These are phyloP conservation scores for Calendula officinalis DNA, from an alignment of 129 eudicot species.

Conservation along the genomic window DNA sequence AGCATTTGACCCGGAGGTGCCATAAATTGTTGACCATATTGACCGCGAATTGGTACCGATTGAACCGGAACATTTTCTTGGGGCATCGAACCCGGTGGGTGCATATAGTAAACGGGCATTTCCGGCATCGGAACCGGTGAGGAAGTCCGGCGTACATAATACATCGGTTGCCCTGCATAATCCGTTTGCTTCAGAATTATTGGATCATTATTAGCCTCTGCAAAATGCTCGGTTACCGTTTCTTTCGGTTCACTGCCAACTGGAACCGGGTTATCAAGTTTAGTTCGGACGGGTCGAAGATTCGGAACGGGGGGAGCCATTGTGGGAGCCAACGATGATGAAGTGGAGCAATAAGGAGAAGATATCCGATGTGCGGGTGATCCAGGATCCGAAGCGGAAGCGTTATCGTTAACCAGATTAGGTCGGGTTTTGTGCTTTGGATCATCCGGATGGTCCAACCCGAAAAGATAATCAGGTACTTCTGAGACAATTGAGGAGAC, in stretches of 20 bases:
- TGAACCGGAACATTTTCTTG: slow-evolving; percentile 40
- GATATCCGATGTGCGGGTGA: slow-evolving; percentile 60
- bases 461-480: slow-evolving; percentile 86
- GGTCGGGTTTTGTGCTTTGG: slow-evolving; percentile 34
- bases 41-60: slow-evolving; percentile 41
- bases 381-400: slow-evolving; percentile 63
- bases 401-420: slow-evolving; percentile 29
- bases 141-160: slow-evolving; percentile 42
- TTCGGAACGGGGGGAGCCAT: slow-evolving; percentile 39
- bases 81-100: slow-evolving; percentile 44
- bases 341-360: slow-evolving; percentile 67
- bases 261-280: slow-evolving; percentile 38
- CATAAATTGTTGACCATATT: slow-evolving; percentile 51
- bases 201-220: slow-evolving; percentile 25
- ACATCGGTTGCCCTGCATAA: slow-evolving; percentile 41
- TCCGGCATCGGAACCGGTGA: slow-evolving; percentile 43
- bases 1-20: slow-evolving; percentile 53
- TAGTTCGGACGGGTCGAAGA: slow-evolving; percentile 66
- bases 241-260: slow-evolving; percentile 44
- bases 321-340: slow-evolving; percentile 51
- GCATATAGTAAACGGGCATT: slow-evolving; percentile 62
- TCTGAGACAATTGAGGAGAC: slow-evolving; percentile 79
- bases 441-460: slow-evolving; percentile 72
- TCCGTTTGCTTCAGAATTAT: slow-evolving; percentile 40
- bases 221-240: slow-evolving; percentile 20